phyloP scores from a whole-genome alignment of 2,329 filamentous ascomycete species.

The Aspergillus sp. region DNA sequence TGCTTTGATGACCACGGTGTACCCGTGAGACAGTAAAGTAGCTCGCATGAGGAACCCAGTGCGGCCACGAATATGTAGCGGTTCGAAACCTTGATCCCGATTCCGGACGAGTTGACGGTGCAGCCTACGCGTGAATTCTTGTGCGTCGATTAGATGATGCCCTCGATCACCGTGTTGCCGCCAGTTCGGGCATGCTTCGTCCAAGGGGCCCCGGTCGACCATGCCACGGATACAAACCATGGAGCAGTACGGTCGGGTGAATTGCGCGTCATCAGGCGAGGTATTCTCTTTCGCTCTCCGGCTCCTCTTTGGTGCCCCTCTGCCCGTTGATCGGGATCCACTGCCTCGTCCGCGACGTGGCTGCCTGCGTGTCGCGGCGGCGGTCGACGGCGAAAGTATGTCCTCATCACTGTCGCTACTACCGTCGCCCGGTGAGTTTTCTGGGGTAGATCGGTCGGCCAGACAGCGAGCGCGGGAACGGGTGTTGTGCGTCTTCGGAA shows the following conservation, averaged over 20 bases:
- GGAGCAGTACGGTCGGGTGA: slow-evolving; percentile 19
- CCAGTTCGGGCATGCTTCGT: slow-evolving; percentile 35
- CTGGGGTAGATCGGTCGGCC: slow-evolving; percentile 11
- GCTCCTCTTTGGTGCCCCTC: slow-evolving; percentile 17
- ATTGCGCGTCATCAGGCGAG: slow-evolving; percentile 13
- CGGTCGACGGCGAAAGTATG: slow-evolving; percentile 13
- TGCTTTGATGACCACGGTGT: slow-evolving; percentile 30
- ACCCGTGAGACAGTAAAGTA: slow-evolving; percentile 24
- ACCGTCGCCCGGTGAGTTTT: slow-evolving; percentile 16
- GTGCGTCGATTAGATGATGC: slow-evolving; percentile 27
- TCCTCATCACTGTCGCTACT: slow-evolving; percentile 19
- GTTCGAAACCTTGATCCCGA: slow-evolving; percentile 21
- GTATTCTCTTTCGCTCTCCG: slow-evolving; percentile 10
- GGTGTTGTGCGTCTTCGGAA: slow-evolving; percentile 18
- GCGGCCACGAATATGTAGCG: slow-evolving; percentile 23
- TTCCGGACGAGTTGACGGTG: slow-evolving; percentile 17
- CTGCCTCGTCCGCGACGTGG: slow-evolving; percentile 24
- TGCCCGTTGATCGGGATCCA: slow-evolving; percentile 17
- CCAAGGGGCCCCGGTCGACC: slow-evolving; percentile 16
- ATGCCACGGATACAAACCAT: slow-evolving; percentile 22
- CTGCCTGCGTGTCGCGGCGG: slow-evolving; percentile 14
- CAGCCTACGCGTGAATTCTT: slow-evolving; percentile 19
- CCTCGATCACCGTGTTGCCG: slow-evolving; percentile 19
- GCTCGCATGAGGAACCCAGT: slow-evolving; percentile 29
- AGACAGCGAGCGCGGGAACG: slow-evolving; percentile 16